phyloP scores from a whole-genome alignment of 2,329 filamentous ascomycete genomes.

The Alternaria infectoria region DNA sequence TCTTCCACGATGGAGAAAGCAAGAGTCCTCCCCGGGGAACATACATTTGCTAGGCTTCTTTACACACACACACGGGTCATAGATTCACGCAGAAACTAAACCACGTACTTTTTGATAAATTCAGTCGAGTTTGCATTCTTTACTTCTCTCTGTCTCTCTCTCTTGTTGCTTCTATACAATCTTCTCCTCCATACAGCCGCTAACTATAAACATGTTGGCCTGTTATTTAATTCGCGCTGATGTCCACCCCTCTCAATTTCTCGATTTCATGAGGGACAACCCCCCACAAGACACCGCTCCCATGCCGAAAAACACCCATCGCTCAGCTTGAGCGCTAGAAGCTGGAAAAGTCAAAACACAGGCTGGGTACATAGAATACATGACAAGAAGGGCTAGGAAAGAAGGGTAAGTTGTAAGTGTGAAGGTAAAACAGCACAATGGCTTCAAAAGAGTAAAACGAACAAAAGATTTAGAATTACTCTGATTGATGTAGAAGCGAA shows the following conservation, averaged over 20 bases:
- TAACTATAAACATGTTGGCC: no score
- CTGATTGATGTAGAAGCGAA: background rate
- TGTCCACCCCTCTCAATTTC: background rate
- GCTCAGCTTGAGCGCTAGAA: background rate
- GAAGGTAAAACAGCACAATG: no score
- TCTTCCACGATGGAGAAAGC: no score
- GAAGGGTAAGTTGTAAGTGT: background rate
- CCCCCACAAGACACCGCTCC: background rate
- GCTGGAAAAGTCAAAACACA: background rate
- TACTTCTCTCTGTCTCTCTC: background rate
- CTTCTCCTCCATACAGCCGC: background rate
- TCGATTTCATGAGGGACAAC: background rate
- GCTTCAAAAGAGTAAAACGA: background rate
- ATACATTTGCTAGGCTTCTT: no score
- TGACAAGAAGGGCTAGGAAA: background rate
- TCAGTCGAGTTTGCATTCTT: background rate
- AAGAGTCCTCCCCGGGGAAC: no score
- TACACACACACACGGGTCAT: no score
- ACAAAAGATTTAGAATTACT: background rate
- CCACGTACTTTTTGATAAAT: background rate
- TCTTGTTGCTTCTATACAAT: background rate
- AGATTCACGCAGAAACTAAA: background rate
- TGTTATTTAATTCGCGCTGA: no score
- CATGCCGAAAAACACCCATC: background rate
- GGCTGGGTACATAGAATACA: background rate